These are phyloP conservation scores for Penicillium argentinense DNA, from an alignment of 495 filamentous ascomycete species.

Conservation along the genomic window DNA sequence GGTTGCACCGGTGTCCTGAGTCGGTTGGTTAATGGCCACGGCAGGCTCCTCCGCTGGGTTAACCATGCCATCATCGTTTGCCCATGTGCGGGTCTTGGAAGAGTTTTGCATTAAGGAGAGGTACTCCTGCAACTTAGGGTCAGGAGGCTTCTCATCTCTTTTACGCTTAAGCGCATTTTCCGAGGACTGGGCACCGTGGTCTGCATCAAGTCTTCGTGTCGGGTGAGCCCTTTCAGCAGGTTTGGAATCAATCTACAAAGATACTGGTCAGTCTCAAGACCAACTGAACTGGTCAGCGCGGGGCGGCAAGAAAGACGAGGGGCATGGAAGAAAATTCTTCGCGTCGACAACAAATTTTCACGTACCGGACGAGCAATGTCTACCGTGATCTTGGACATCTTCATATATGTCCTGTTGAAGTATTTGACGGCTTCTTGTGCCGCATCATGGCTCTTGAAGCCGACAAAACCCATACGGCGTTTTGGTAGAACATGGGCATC, in stretches of 20 bases:
- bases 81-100: slow-evolving; percentile 67
- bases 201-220: slow-evolving; percentile 31
- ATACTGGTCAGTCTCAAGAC: slow-evolving; percentile 47
- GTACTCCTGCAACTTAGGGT: slow-evolving; percentile 84
- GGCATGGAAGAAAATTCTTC: slow-evolving; percentile 3
- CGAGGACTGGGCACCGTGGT: slow-evolving; percentile 14
- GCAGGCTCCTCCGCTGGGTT: slow-evolving; percentile 25
- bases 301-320: slow-evolving; percentile 27
- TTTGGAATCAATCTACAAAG: slow-evolving; percentile 40
- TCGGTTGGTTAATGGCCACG: slow-evolving; percentile 21
- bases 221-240: slow-evolving; percentile 36
- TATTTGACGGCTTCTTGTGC: slow-evolving; percentile 83
- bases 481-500: slow-evolving; percentile 87
- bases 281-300: slow-evolving; percentile 48
- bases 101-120: slow-evolving; percentile 75
- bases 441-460: slow-evolving; percentile 80
- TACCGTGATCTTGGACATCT: slow-evolving; percentile 92
- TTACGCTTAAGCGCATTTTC: slow-evolving; percentile 56
- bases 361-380: slow-evolving; percentile 86
- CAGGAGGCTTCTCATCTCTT: slow-evolving; percentile 50
- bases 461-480: slow-evolving; percentile 92
- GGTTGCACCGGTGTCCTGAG: slow-evolving; percentile 23
- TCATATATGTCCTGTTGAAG: slow-evolving; percentile 92
- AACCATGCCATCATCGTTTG: slow-evolving; percentile 54
- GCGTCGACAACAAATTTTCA: slow-evolving; percentile 12